Conservation (phyloP, 2,329 filamentous ascomycete species). For the Calonectria pseudoreteaudii region DNA sequence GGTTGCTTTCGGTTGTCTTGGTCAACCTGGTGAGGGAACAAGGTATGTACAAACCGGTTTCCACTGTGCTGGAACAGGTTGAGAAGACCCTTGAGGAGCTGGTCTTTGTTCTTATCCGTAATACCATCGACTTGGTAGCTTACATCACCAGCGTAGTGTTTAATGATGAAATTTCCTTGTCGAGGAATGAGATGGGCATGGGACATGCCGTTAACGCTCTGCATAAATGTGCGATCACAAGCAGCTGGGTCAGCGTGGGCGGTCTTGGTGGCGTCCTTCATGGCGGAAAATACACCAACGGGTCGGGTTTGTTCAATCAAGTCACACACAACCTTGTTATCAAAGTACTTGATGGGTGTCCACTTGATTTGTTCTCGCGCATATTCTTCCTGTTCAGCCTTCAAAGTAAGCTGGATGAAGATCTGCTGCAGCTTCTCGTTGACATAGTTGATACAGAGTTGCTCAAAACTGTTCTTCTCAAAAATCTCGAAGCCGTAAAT, state of each 20-base stretch:
- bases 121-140: slow-evolving; percentile 95
- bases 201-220: slow-evolving; percentile 88
- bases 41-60: slow-evolving; percentile 85
- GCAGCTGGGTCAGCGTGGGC: slow-evolving; percentile 95
- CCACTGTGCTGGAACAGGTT: slow-evolving; percentile 86
- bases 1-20: slow-evolving; percentile 95
- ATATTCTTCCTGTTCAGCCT: slow-evolving; percentile 98
- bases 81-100: slow-evolving; percentile 91
- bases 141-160: slow-evolving; percentile 98
- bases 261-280: slow-evolving; percentile 99
- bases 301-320: slow-evolving; percentile 93
- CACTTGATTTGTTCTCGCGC: slow-evolving; percentile 95
- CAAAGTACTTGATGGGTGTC: slow-evolving; percentile 99
- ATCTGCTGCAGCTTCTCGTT: slow-evolving; percentile 99
- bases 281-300: slow-evolving; percentile 90
- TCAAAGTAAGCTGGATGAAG: slow-evolving; percentile 96
- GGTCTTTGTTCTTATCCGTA: slow-evolving; percentile 99
- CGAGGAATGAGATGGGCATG: slow-evolving; percentile 92
- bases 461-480: slow-evolving; percentile 98
- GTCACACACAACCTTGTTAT: slow-evolving; percentile 99
- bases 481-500: slow-evolving; percentile 99
- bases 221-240: slow-evolving; percentile 95
- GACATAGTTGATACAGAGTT: slow-evolving; percentile 99
- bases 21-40: slow-evolving; percentile 95
- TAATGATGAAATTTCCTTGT: slow-evolving; percentile 97